phyloP scores from a whole-genome alignment of 2,329 filamentous ascomycete genomes.

The Torrubiellomyces zombiae region DNA sequence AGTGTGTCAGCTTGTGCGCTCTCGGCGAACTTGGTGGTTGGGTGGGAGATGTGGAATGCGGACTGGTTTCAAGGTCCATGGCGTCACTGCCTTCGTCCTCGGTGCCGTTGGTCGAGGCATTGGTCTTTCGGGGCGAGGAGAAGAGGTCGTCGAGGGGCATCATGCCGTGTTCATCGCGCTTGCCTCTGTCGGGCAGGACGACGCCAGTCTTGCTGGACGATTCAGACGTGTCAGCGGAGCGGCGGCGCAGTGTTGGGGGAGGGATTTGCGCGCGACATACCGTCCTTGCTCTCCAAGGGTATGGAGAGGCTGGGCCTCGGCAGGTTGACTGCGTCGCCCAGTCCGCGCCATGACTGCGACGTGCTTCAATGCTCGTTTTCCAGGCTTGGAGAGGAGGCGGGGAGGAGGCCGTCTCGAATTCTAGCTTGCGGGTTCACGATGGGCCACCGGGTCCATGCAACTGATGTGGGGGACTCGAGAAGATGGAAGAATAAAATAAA shows the following conservation, averaged over 20 bases:
- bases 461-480: too few species aligned
- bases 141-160: conserved; percentile 77
- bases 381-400: neutral
- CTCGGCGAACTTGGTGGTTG: too few species aligned
- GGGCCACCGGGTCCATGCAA: too few species aligned
- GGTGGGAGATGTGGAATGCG: conserved; percentile 8
- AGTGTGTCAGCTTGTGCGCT: too few species aligned
- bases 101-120: conserved; percentile 10
- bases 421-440: neutral
- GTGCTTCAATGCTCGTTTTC: neutral
- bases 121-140: conserved; percentile 58
- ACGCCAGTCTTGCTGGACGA: conserved; percentile 69
- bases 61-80: conserved; percentile 37
- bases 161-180: conserved; percentile 82
- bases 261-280: conserved; percentile 11
- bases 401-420: neutral
- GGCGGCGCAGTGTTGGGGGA: neutral
- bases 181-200: conserved; percentile 57
- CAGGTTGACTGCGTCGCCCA: conserved; percentile 13
- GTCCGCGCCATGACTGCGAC: conserved; percentile 16
- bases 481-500: too few species aligned
- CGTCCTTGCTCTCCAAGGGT: conserved; percentile 20
- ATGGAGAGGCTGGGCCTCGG: conserved; percentile 16
- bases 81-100: conserved; percentile 24
- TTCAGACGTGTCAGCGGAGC: too few species aligned